A percentile compares a stretch with the other conserved stretches of the same genome.
Conservation (phyloP, 2,329 filamentous ascomycete species). For the Sphaceloma murrayae region DNA sequence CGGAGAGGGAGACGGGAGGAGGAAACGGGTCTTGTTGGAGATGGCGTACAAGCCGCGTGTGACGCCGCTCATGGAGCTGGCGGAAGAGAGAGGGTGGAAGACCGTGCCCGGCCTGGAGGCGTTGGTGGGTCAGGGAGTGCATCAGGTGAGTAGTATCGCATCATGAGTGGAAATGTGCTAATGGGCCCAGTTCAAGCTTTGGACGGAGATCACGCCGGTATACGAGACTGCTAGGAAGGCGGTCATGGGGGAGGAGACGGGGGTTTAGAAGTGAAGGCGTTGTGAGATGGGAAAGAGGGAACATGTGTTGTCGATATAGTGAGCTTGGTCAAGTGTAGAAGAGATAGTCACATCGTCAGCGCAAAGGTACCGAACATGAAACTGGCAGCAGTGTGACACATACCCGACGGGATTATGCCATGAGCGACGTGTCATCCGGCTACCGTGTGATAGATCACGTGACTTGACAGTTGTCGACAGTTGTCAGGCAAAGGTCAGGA, state of each 20-base stretch:
- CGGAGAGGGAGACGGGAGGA: constrained; percentile 31
- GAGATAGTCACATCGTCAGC: too few species aligned
- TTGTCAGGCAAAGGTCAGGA: too few species aligned
- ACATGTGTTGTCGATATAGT: too few species aligned
- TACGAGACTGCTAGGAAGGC: constrained; percentile 58
- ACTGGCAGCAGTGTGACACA: too few species aligned
- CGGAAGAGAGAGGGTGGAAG: constrained; percentile 65
- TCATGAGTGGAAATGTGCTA: constrained; percentile 5
- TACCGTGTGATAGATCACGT: too few species aligned
- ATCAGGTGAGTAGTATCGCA: constrained; percentile 50
- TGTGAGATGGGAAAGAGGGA: too few species aligned
- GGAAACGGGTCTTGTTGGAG: constrained; percentile 62
- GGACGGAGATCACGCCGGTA: constrained; percentile 70
- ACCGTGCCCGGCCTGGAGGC: constrained; percentile 84
- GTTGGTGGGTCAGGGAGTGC: constrained; percentile 71
- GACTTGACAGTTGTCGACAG: too few species aligned
- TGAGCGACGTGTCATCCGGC: too few species aligned
- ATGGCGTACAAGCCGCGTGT: constrained; percentile 91
- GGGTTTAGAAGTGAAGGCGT: not conserved
- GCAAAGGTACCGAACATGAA: too few species aligned
- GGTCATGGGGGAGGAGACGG: constrained; percentile 26
- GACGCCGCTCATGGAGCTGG: constrained; percentile 78
- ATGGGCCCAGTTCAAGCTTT: constrained; percentile 55
- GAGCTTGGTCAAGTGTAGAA: too few species aligned
- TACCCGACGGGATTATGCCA: too few species aligned